These are phyloP conservation scores for Claviceps sp. DNA, from an alignment of 2,329 filamentous ascomycete genomes.

Conservation along the genomic window DNA sequence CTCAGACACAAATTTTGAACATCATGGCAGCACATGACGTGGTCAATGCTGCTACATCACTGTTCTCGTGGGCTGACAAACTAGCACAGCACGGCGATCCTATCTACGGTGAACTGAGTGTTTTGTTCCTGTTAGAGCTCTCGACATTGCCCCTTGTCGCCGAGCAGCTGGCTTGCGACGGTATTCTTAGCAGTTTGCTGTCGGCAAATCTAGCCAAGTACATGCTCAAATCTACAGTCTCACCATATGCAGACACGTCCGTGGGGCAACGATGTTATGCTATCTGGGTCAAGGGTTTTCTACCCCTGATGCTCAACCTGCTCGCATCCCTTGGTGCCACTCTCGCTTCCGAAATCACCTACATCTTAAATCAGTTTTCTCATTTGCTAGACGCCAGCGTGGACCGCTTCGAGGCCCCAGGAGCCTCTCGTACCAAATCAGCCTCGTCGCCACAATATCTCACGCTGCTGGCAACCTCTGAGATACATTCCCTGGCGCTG, in stretches of 20 bases:
- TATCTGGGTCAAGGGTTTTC: conserved; percentile 79
- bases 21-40: conserved; percentile 59
- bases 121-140: conserved; percentile 78
- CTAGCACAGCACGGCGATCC: conserved; percentile 69
- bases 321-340: conserved; percentile 68
- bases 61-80: conserved; percentile 90
- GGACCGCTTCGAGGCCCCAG: conserved; percentile 53
- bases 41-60: conserved; percentile 66
- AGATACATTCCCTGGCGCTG: conserved; percentile 67
- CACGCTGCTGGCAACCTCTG: conserved; percentile 58
- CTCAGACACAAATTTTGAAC: conserved; percentile 56
- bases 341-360: conserved; percentile 70
- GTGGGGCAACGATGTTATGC: conserved; percentile 63
- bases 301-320: conserved; percentile 81
- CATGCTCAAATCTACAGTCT: conserved; percentile 57
- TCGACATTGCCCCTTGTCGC: conserved; percentile 70
- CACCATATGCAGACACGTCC: conserved; percentile 62
- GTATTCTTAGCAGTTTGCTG: conserved; percentile 64
- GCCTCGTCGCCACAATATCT: conserved; percentile 46
- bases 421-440: conserved; percentile 37
- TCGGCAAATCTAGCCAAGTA: conserved; percentile 67
- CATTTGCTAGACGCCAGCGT: conserved; percentile 61
- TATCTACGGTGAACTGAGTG: conserved; percentile 82
- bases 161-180: conserved; percentile 81
- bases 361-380: conserved; percentile 82